phyloP scores from a whole-genome alignment of 192 early-diverging fungal genomes.

The Piromyces finnis region DNA sequence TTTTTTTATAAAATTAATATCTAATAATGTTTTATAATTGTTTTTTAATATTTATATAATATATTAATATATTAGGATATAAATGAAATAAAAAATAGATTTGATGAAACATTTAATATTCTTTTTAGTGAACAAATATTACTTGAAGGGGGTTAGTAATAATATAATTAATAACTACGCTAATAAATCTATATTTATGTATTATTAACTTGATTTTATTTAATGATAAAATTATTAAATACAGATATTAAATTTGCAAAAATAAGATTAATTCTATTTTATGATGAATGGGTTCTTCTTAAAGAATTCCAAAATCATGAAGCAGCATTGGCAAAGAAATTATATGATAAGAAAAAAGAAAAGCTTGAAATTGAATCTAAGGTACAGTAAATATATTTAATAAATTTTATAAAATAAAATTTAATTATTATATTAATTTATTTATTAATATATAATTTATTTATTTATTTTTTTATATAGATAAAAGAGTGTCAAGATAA shows the following conservation, averaged over 20 bases:
- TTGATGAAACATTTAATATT: conserved; percentile 18
- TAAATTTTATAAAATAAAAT: too few species aligned
- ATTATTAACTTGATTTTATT: too few species aligned
- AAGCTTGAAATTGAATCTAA: conserved; percentile 33
- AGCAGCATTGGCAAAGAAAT: conserved; percentile 28
- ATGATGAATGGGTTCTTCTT: conserved; percentile 36
- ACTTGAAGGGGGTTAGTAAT: conserved; percentile 38
- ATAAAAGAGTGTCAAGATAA: conserved; percentile 44
- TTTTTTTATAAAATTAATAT: too few species aligned
- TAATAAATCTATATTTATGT: too few species aligned
- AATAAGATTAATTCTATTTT: conserved; percentile 37
- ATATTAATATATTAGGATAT: conserved; percentile 12
- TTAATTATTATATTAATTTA: too few species aligned
- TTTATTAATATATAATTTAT: too few species aligned
- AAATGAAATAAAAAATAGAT: conserved; percentile 9
- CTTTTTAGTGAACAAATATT: conserved; percentile 24
- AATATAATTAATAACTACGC: too few species aligned
- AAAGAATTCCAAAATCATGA: conserved; percentile 52
- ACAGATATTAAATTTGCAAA: conserved; percentile 43
- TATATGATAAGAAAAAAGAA: conserved; percentile 20
- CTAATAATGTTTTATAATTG: too few species aligned
- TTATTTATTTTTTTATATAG: conserved; percentile 1
- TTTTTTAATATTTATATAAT: too few species aligned
- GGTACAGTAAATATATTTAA: conserved; percentile 3
- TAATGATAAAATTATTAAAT: too few species aligned